Conservation (phyloP, 148 eudicot genomes). For the Vaccinium darrowii region DNA sequence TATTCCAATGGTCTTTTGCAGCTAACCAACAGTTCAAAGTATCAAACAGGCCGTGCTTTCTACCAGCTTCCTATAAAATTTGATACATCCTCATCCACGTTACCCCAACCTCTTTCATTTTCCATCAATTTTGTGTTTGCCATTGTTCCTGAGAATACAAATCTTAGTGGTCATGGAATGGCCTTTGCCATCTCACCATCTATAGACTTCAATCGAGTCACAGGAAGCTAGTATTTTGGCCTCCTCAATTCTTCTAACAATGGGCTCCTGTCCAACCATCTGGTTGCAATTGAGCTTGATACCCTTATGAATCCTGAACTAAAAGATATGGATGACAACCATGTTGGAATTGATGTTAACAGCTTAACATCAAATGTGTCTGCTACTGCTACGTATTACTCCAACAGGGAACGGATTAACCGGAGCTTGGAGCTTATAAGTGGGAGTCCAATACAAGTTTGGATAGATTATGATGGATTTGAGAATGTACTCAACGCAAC, state of each 20-base stretch:
- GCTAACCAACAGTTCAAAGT: conserved; percentile 22
- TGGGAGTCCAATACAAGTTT: no score
- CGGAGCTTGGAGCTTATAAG: no score
- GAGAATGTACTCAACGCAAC: conserved; percentile 30
- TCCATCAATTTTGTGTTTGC: conserved; percentile 20
- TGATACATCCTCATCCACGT: neutral
- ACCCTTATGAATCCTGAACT: conserved; percentile 27
- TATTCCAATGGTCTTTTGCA: neutral
- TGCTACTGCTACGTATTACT: no score
- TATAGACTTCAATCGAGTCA: conserved; percentile 13
- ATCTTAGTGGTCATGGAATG: conserved; percentile 15
- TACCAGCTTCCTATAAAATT: conserved; percentile 17
- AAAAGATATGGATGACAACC: neutral
- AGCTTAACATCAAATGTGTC: no score
- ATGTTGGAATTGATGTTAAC: no score
- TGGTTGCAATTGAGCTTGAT: conserved; percentile 32
- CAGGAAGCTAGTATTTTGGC: conserved; percentile 17
- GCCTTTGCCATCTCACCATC: conserved; percentile 28
- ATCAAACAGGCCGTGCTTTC: conserved; percentile 25
- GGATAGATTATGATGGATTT: conserved; percentile 30
- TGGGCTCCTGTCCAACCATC: conserved; percentile 18
- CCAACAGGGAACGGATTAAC: no score
- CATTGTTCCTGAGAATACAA: conserved; percentile 18
- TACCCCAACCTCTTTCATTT: neutral
- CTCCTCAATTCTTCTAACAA: conserved; percentile 20